Conservation (phyloP, 805 yeast genomes). For the Vanderwaltozyma yarrowii region DNA sequence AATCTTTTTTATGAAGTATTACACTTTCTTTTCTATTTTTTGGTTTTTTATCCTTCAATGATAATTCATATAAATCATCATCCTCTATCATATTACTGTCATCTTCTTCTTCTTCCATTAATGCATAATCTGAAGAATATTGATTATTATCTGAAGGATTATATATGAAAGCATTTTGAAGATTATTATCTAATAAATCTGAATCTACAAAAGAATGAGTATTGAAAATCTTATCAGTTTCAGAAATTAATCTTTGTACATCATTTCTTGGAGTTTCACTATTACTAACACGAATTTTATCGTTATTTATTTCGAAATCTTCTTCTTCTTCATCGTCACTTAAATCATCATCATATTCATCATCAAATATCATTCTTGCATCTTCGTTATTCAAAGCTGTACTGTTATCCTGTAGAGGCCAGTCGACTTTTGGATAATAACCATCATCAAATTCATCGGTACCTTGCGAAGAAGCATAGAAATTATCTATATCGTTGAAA, state of each 20-base stretch:
- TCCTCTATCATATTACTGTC: constrained; percentile 12
- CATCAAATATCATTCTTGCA: constrained; percentile 24
- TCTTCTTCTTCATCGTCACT: constrained; percentile 15
- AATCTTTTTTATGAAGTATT: constrained; percentile 6
- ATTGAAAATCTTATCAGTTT: not conserved
- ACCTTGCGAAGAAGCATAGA: constrained; percentile 11
- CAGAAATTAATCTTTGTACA: not conserved
- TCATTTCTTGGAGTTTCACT: too few species aligned
- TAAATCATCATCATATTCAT: constrained; percentile 24
- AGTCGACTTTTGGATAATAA: constrained; percentile 11
- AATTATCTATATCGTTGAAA: constrained; percentile 5
- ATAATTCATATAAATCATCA: constrained; percentile 13
- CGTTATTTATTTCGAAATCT: constrained; percentile 11
- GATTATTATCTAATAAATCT: not conserved
- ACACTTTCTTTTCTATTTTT: constrained; percentile 9
- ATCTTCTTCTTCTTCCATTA: constrained; percentile 8
- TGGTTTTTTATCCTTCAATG: not conserved
- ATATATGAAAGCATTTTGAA: not conserved
- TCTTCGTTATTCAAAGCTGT: constrained; percentile 19
- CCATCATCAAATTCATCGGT: constrained; percentile 15
- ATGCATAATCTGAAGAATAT: not conserved
- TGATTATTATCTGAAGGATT: not conserved
- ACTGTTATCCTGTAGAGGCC: constrained; percentile 21
- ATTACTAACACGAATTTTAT: not conserved
- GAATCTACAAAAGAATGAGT: constrained; percentile 2